Conservation (phyloP, 2,329 filamentous ascomycete species). For the Fusarium sublunatum region DNA sequence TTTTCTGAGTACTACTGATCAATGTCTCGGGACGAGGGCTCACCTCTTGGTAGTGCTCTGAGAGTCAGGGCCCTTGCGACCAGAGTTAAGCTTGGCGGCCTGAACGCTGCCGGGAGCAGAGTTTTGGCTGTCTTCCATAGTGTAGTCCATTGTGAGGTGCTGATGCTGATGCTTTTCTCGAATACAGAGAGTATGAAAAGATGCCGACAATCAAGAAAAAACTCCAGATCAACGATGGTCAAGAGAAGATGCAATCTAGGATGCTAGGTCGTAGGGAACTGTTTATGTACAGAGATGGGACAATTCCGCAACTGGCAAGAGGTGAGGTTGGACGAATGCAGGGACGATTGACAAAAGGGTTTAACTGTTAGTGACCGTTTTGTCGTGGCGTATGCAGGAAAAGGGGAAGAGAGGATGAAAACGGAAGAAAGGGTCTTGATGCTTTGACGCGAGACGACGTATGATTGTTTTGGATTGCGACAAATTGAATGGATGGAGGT, state of each 20-base stretch:
- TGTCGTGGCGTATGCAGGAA: constrained; percentile 21
- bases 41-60: constrained; percentile 85
- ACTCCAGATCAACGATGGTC: constrained; percentile 2
- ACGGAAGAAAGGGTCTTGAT: constrained; percentile 12
- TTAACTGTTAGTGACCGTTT: background rate
- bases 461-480: constrained; percentile 31
- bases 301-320: constrained; percentile 42
- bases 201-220: constrained; percentile 21
- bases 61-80: constrained; percentile 70
- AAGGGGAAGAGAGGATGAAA: constrained; percentile 7
- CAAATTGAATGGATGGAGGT: constrained; percentile 16
- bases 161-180: constrained; percentile 13
- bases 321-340: constrained; percentile 29
- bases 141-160: constrained; percentile 55
- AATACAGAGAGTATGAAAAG: constrained; percentile 14
- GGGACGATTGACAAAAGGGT: constrained; percentile 17
- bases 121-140: constrained; percentile 71
- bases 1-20: background rate
- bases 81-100: constrained; percentile 69
- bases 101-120: constrained; percentile 71
- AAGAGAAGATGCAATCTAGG: constrained; percentile 10
- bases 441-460: constrained; percentile 16
- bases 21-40: constrained; percentile 29
- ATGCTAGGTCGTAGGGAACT: constrained; percentile 12
- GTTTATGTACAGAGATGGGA: constrained; percentile 26